These are phyloP conservation scores for Aspergillus texensis DNA, from an alignment of 2,329 filamentous ascomycete species.

Conservation along the genomic window DNA sequence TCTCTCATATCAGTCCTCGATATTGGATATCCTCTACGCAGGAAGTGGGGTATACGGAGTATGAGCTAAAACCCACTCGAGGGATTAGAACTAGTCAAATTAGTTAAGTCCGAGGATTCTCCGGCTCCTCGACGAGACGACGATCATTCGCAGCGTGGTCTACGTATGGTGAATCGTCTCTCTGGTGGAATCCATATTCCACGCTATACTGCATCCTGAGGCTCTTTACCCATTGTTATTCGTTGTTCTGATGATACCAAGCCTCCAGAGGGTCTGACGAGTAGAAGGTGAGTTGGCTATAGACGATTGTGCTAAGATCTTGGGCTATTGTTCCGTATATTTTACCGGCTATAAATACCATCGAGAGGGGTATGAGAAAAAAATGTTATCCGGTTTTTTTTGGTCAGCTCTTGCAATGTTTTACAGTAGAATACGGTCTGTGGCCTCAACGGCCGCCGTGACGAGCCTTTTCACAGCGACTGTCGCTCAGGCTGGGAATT, in stretches of 20 bases:
- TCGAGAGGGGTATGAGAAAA: not conserved
- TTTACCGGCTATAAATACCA: not conserved
- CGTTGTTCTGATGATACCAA: too few species aligned
- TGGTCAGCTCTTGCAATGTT: not conserved
- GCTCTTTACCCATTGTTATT: not conserved
- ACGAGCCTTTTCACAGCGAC: not conserved
- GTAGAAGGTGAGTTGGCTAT: not conserved
- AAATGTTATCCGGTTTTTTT: not conserved
- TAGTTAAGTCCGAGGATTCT: too few species aligned
- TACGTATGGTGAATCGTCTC: not conserved
- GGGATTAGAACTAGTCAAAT: too few species aligned
- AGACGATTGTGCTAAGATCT: not conserved
- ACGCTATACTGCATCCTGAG: not conserved
- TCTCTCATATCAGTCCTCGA: not conserved
- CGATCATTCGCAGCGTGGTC: not conserved
- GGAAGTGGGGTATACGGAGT: not conserved
- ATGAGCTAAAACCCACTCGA: not conserved
- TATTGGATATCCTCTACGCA: not conserved
- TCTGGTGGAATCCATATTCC: not conserved
- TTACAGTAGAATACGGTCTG: not conserved
- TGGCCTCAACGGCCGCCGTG: not conserved
- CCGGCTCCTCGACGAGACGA: not conserved
- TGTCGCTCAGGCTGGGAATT: not conserved
- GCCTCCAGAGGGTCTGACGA: not conserved
- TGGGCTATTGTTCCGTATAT: not conserved